Evolutionary conservation across 768 basidiomycete genomes (phyloP), one percentile per base, ranked within the genome.

Genomic region (Mrakia gelida): DNA sequence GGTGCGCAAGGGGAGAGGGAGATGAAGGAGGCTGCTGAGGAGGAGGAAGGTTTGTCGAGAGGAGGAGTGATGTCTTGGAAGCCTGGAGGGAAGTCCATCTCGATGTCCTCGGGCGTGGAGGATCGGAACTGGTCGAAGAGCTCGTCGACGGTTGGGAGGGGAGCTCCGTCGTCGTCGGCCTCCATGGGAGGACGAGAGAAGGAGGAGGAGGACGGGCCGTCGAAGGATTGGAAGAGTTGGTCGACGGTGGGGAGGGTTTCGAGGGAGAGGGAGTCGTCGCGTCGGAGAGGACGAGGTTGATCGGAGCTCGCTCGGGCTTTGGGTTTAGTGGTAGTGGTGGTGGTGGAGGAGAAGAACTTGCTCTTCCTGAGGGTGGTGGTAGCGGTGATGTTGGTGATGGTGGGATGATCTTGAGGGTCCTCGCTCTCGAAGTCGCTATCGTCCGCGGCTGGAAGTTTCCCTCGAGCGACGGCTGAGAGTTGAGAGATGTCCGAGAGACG

Each of bases 331-430:
- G 49, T 30, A 11, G 56, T 8, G 32, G 10, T 41, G 52, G 3
- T n/a, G 18, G 52, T 0, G 28, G 71, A 28, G 4, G 72, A 73
- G 56, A 73, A 73, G 56, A 73, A 73, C 23, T 73, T 73, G 72
- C 72, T 73, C 52, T 61, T 61, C 56, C 59, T 59, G 52, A 59
- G 4, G 26, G 56, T n/a, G 9, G 21, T 52, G 13, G 30, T 54
- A 28, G 5, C 3, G 6, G 23, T 28, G 23, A 32, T 26, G 8
- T 18, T 28, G 26, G 16, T 54, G 49, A 5, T 5, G 7, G 26
- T 23, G 15, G 15, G 13, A n/a, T 4, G 34, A 41, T 10, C 67
- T 8, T 70, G 34, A 41, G 21, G 21, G 49, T 52, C 49, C 7
- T n/a, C 67, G 38, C 8, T 8, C 67, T 70, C 67, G 38, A 32